Conservation (phyloP, 1,284 basidiomycete species). For the Leccinum huronense region DNA sequence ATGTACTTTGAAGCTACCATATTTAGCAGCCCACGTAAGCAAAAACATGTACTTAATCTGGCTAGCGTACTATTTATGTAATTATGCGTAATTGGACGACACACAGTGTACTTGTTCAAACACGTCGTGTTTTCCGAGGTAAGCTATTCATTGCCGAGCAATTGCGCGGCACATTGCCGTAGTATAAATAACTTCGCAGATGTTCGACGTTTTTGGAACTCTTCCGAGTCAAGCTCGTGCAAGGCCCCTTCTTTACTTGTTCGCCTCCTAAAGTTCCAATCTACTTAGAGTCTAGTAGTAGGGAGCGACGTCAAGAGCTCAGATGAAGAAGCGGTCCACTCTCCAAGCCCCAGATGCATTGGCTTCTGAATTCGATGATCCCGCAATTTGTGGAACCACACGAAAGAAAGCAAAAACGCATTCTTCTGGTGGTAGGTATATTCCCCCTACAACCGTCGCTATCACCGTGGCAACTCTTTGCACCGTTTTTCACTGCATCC, state of each 20-base stretch:
- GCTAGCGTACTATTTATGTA: not conserved
- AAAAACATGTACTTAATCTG: not conserved
- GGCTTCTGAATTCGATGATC: not conserved
- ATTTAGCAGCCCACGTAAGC: not conserved
- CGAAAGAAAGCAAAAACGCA: not conserved
- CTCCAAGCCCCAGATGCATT: not conserved
- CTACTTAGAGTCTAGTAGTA: not conserved
- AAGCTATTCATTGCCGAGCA: not conserved
- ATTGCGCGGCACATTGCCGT: not conserved
- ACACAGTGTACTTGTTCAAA: not conserved
- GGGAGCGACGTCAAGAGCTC: not conserved
- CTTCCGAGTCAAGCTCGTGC: no score
- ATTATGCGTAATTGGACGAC: not conserved
- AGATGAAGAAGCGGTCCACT: not conserved
- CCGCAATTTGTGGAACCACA: not conserved
- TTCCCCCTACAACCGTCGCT: not conserved
- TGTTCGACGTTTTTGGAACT: not conserved
- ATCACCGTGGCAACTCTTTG: not conserved
- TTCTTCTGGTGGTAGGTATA: not conserved
- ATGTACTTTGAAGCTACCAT: not conserved
- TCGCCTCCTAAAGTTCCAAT: not conserved
- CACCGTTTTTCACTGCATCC: not conserved
- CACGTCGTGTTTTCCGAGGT: not conserved
- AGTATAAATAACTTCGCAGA: no score
- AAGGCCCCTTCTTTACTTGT: not conserved